Conservation (phyloP, 768 basidiomycete species). For the Lactifluus subvellereus region DNA sequence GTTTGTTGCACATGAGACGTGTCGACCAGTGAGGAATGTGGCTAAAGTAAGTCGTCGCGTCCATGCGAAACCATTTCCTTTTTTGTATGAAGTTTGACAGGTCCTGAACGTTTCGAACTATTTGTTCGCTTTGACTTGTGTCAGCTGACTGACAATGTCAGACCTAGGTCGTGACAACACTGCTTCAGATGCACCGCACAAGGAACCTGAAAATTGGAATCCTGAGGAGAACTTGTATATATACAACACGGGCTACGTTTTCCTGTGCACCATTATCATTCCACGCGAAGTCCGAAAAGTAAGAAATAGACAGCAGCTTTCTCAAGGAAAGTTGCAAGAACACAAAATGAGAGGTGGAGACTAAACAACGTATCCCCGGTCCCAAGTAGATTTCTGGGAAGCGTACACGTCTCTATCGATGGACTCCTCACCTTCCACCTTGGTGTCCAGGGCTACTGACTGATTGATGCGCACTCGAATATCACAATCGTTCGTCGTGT, state of each 20-base stretch:
- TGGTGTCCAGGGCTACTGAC: neutral
- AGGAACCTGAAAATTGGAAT: too few species aligned
- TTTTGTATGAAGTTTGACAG: too few species aligned
- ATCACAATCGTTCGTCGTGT: conserved; percentile 10
- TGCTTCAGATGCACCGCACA: too few species aligned
- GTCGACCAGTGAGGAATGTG: too few species aligned
- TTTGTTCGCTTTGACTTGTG: too few species aligned
- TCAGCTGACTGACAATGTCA: too few species aligned
- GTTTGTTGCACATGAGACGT: too few species aligned
- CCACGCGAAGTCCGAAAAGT: neutral
- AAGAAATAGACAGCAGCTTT: neutral
- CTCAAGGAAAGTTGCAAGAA: neutral
- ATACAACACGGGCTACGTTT: neutral
- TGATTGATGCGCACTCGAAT: conserved; percentile 20
- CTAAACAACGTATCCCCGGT: neutral
- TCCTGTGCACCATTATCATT: too few species aligned
- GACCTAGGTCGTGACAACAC: too few species aligned
- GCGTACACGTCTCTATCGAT: neutral
- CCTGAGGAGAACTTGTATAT: neutral
- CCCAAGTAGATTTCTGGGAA: neutral
- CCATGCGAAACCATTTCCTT: too few species aligned
- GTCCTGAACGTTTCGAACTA: too few species aligned
- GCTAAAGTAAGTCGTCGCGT: too few species aligned
- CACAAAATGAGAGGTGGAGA: neutral
- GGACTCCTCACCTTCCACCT: neutral